These are phyloP conservation scores for Pythium dissimile DNA, from an alignment of 352 stramenopile genomes.

Conservation along the genomic window DNA sequence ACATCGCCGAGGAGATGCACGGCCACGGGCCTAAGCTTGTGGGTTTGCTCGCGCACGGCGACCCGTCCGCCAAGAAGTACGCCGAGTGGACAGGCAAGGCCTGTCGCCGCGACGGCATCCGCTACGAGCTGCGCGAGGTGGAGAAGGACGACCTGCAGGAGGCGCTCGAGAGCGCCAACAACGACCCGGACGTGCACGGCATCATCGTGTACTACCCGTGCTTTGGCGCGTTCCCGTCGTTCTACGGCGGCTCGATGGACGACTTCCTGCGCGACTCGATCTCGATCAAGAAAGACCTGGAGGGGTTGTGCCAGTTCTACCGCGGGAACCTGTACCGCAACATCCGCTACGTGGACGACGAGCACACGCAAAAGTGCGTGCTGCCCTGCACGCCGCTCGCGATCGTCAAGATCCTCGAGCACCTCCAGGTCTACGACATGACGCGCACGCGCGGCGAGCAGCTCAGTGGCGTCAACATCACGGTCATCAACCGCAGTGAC, in stretches of 20 bases:
- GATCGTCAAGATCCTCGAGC: conserved; percentile 94
- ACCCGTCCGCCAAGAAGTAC: conserved; percentile 94
- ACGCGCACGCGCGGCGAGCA: conserved; percentile 48
- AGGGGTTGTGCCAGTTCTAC: conserved; percentile 95
- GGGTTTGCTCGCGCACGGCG: conserved; percentile 93
- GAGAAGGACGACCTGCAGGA: conserved; percentile 92
- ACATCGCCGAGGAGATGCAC: conserved; percentile 74
- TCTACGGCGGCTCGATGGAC: conserved; percentile 96
- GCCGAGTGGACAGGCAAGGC: conserved; percentile 96
- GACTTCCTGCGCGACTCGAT: conserved; percentile 97
- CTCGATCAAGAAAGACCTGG: conserved; percentile 96
- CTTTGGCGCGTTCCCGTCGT: conserved; percentile 95
- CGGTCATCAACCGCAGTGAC: conserved; percentile 97
- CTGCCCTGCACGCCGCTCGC: conserved; percentile 96
- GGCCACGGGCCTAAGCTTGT: conserved; percentile 86
- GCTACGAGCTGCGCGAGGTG: conserved; percentile 94
- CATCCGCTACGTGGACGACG: conserved; percentile 93
- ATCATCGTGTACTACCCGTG: conserved; percentile 99
- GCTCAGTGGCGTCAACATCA: conserved; percentile 87
- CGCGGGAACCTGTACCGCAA: conserved; percentile 97
- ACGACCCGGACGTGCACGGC: conserved; percentile 91
- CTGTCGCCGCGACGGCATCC: conserved; percentile 93
- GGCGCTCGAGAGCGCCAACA: conserved; percentile 93
- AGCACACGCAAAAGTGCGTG: conserved; percentile 92
- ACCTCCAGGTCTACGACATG: conserved; percentile 87